A percentile compares a stretch with the other conserved stretches of the same genome.
Evolutionary conservation across 257 asterid genomes (phyloP).

Genomic region (Ehretia macrophylla): DNA sequence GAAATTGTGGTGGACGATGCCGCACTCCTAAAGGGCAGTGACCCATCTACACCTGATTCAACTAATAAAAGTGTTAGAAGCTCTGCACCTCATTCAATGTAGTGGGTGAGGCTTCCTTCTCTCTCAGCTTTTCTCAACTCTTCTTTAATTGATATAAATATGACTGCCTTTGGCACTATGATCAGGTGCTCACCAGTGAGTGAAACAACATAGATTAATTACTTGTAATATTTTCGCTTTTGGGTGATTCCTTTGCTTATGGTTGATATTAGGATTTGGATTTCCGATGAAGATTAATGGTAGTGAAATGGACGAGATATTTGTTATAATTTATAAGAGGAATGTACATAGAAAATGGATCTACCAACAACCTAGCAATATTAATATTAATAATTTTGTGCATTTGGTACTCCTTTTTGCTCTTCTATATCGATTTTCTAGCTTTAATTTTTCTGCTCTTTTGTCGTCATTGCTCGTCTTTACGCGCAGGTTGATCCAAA

Average conservation of each 20-base stretch:
- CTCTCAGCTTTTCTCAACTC: not conserved
- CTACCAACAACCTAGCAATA: not conserved
- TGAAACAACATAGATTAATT: not conserved
- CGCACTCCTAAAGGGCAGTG: conserved; percentile 26
- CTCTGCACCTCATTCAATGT: conserved; percentile 39
- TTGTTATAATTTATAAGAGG: conserved; percentile 2
- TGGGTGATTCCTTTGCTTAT: not conserved
- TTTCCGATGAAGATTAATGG: too few species aligned
- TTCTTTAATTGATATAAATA: not conserved
- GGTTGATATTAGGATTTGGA: too few species aligned
- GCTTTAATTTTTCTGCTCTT: too few species aligned
- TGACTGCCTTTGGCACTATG: not conserved
- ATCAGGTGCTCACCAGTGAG: too few species aligned
- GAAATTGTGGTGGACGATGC: conserved; percentile 51
- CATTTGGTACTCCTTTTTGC: too few species aligned
- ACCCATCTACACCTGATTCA: conserved; percentile 41
- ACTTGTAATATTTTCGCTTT: not conserved
- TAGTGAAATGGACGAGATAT: too few species aligned
- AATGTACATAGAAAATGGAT: conserved; percentile 34
- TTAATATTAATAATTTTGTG: not conserved
- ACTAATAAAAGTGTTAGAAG: conserved; percentile 30
- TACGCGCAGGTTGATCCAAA: too few species aligned
- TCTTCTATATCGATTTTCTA: too few species aligned
- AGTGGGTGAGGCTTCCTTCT: conserved; percentile 29
- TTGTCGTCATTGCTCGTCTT: too few species aligned